Evolutionary conservation across 306 rosid species (phyloP).

Genomic region (Urtica urens): DNA sequence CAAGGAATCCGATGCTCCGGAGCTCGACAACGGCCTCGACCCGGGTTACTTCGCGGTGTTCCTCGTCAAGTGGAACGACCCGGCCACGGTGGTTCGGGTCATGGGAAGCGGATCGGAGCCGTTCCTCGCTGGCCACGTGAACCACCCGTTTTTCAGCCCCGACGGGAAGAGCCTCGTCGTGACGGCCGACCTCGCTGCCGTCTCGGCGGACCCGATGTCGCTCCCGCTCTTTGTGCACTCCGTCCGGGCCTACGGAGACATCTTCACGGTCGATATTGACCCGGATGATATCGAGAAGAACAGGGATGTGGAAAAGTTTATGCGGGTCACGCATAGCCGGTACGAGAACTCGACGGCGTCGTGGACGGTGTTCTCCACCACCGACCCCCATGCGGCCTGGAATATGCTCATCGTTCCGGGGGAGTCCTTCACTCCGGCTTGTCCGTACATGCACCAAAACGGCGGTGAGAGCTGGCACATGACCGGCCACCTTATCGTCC

Average conservation of each 20-base stretch:
- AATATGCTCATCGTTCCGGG: not conserved
- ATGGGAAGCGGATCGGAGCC: not conserved
- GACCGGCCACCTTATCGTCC: slow-evolving; percentile 10
- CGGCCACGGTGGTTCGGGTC: not conserved
- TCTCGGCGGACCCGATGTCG: slow-evolving; percentile 2
- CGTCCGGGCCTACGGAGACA: slow-evolving; percentile 5
- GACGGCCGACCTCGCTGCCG: slow-evolving; percentile 2
- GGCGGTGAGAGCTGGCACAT: slow-evolving; percentile 13
- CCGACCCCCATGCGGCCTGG: slow-evolving; percentile 5
- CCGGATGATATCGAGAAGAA: not conserved
- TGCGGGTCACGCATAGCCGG: slow-evolving; percentile 3
- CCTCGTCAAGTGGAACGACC: not conserved
- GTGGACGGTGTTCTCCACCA: slow-evolving; percentile 3
- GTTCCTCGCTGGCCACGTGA: not conserved
- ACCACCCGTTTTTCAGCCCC: slow-evolving; percentile 2
- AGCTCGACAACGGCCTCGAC: not conserved
- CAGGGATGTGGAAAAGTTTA: slow-evolving; percentile 1
- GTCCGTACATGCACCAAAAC: not conserved
- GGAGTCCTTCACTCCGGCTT: not conserved
- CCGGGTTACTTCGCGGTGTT: slow-evolving; percentile 1
- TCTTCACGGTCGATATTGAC: slow-evolving; percentile 7
- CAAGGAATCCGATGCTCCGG: not conserved
- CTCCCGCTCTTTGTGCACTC: slow-evolving; percentile 4
- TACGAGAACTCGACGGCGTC: slow-evolving; percentile 7
- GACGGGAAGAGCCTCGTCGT: slow-evolving; percentile 8